These are phyloP conservation scores for Endothia cerciana DNA, from an alignment of 2,329 filamentous ascomycete genomes.

Conservation along the genomic window DNA sequence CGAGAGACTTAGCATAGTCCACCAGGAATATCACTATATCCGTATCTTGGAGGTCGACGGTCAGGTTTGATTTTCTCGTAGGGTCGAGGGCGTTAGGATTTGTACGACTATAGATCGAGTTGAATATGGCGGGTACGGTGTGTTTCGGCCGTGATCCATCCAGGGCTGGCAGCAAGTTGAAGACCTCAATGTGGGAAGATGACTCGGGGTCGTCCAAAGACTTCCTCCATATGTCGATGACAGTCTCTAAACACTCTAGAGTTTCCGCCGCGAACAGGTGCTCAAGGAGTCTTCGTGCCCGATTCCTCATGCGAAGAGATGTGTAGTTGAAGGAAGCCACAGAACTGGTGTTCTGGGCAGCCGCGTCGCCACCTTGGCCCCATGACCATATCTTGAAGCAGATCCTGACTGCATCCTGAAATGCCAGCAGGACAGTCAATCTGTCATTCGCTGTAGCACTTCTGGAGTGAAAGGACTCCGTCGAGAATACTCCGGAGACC, in stretches of 20 bases:
- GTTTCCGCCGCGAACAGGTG: conserved; percentile 92
- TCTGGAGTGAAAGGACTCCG: conserved; percentile 75
- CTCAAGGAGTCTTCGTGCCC: conserved; percentile 84
- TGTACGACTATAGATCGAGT: conserved; percentile 92
- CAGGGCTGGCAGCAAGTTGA: conserved; percentile 86
- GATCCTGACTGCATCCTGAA: conserved; percentile 91
- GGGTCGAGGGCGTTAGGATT: conserved; percentile 81
- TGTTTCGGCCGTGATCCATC: conserved; percentile 90
- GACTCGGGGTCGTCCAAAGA: conserved; percentile 49
- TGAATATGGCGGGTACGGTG: conserved; percentile 91
- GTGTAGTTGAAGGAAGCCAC: conserved; percentile 88
- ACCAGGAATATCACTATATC: conserved; percentile 89
- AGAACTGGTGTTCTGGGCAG: conserved; percentile 66
- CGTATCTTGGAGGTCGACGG: conserved; percentile 78
- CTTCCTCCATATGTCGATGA: conserved; percentile 81
- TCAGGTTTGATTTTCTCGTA: conserved; percentile 82
- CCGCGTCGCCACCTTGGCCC: conserved; percentile 68
- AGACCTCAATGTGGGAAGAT: conserved; percentile 66
- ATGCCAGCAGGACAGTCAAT: conserved; percentile 90
- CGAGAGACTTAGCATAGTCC: conserved; percentile 85
- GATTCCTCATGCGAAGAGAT: conserved; percentile 86
- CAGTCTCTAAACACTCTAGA: conserved; percentile 88
- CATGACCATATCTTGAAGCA: conserved; percentile 96
- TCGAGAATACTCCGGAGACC: conserved; percentile 86
- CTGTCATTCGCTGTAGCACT: conserved; percentile 90